Conservation (phyloP, 2,329 filamentous ascomycete genomes). For the Colletotrichum sp. region DNA sequence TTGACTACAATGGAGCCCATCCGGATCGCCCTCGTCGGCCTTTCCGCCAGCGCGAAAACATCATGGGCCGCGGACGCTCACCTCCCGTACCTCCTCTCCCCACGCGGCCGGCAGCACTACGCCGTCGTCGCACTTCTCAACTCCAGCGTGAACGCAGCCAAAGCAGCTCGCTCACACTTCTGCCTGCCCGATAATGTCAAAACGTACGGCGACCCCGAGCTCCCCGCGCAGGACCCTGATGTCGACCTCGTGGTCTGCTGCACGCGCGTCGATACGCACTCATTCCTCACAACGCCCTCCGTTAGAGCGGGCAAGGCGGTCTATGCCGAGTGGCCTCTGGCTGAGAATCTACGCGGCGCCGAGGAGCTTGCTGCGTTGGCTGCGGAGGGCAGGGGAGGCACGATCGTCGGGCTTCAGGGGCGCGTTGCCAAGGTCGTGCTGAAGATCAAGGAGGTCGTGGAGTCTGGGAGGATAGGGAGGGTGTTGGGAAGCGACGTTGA, state of each 20-base stretch:
- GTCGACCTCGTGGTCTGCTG: slow-evolving; percentile 61
- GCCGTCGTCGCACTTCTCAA: slow-evolving; percentile 58
- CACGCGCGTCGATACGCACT: slow-evolving; percentile 60
- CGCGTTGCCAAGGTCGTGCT: slow-evolving; percentile 46
- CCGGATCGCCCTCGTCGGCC: slow-evolving; percentile 60
- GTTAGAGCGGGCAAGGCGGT: slow-evolving; percentile 56
- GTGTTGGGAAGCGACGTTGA: slow-evolving; percentile 55
- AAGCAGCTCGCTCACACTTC: slow-evolving; percentile 46
- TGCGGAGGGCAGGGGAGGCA: slow-evolving; percentile 18
- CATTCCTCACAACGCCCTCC: slow-evolving; percentile 46
- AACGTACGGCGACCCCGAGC: slow-evolving; percentile 53
- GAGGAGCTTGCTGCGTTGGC: slow-evolving; percentile 37
- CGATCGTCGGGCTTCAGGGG: slow-evolving; percentile 57
- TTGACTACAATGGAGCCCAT: slow-evolving; percentile 35
- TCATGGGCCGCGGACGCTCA: slow-evolving; percentile 63
- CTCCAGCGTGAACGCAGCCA: slow-evolving; percentile 47
- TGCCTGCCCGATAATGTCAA: slow-evolving; percentile 43
- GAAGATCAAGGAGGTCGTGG: slow-evolving; percentile 50
- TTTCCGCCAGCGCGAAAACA: slow-evolving; percentile 55
- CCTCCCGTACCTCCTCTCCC: slow-evolving; percentile 62
- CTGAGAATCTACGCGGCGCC: slow-evolving; percentile 43
- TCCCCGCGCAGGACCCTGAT: slow-evolving; percentile 50
- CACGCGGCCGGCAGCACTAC: slow-evolving; percentile 45
- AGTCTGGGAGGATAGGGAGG: slow-evolving; percentile 50
- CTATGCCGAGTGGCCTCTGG: slow-evolving; percentile 65